Evolutionary conservation across 495 filamentous ascomycete genomes (phyloP).

Genomic region (Talaromyces stipitatus): DNA sequence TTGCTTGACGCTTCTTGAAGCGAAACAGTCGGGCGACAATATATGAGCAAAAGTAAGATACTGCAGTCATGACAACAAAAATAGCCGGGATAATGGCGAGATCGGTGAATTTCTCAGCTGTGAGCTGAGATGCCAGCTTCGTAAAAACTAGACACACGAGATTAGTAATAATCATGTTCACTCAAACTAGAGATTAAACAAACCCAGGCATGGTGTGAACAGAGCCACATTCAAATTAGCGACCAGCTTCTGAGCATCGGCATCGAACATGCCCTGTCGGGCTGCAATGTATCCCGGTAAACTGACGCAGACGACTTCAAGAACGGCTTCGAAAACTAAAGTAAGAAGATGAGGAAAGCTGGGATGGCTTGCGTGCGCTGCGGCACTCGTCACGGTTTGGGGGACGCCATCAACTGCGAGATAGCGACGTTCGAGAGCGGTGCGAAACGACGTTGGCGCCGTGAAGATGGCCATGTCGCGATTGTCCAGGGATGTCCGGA

Average conservation of each 20-base stretch:
- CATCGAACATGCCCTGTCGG: constrained; percentile 81
- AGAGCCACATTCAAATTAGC: constrained; percentile 90
- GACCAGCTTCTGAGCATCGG: constrained; percentile 89
- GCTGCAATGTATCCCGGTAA: constrained; percentile 94
- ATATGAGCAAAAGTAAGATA: constrained; percentile 72
- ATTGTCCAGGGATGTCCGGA: neutral
- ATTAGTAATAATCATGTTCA: neutral
- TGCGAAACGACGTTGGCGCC: constrained; percentile 58
- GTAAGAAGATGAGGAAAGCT: constrained; percentile 69
- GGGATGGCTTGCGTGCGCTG: constrained; percentile 45
- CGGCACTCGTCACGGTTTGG: constrained; percentile 16
- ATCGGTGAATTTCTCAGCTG: constrained; percentile 78
- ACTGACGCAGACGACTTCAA: constrained; percentile 93
- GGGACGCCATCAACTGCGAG: constrained; percentile 24
- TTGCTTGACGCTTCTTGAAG: constrained; percentile 74
- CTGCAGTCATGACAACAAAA: constrained; percentile 75
- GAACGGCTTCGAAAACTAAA: constrained; percentile 90
- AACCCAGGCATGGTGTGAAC: constrained; percentile 96
- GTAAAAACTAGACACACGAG: constrained; percentile 65
- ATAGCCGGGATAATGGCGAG: constrained; percentile 91
- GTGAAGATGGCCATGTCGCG: constrained; percentile 43
- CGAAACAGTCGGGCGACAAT: constrained; percentile 63
- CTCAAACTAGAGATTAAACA: constrained; percentile 15
- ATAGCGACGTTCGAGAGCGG: constrained; percentile 21
- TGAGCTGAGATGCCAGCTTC: constrained; percentile 93